Evolutionary conservation across 495 filamentous ascomycete genomes (phyloP).

Genomic region (Talaromyces liani): DNA sequence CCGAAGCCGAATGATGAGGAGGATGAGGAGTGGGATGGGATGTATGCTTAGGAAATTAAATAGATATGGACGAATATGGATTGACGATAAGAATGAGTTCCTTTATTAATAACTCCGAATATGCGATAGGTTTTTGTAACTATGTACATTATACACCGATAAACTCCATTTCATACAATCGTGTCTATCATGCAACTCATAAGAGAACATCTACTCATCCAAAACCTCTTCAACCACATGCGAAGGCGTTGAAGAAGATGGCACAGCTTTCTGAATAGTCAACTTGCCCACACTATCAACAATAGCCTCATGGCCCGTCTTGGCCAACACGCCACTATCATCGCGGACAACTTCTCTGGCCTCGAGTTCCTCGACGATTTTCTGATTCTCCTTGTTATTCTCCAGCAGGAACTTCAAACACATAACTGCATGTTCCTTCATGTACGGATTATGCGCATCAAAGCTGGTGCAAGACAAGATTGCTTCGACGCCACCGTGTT

Average conservation of each 20-base stretch:
- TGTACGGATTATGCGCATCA: slow-evolving; percentile 83
- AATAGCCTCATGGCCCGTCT: slow-evolving; percentile 45
- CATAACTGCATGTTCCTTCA: slow-evolving; percentile 85
- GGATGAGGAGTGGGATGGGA: slow-evolving; percentile 60
- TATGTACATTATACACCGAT: not conserved
- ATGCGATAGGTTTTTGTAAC: not conserved
- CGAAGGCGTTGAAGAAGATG: not conserved
- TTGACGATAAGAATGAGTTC: not conserved
- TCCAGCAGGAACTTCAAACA: slow-evolving; percentile 85
- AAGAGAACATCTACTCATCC: not conserved
- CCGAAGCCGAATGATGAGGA: slow-evolving; percentile 45
- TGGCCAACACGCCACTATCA: slow-evolving; percentile 40
- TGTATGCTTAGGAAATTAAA: slow-evolving; percentile 51
- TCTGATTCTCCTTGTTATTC: slow-evolving; percentile 71
- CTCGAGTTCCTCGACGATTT: slow-evolving; percentile 61
- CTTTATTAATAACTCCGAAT: not conserved
- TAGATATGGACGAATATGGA: not conserved
- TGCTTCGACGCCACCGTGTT: slow-evolving; percentile 71
- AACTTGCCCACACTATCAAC: slow-evolving; percentile 46
- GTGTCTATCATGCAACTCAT: not conserved
- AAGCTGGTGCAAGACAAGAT: slow-evolving; percentile 81
- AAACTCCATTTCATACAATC: not conserved
- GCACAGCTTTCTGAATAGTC: slow-evolving; percentile 27
- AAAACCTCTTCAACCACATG: slow-evolving; percentile 4
- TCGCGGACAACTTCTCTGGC: slow-evolving; percentile 42